phyloP scores from a whole-genome alignment of 768 basidiomycete genomes.

The Leccinum longicurvipes region DNA sequence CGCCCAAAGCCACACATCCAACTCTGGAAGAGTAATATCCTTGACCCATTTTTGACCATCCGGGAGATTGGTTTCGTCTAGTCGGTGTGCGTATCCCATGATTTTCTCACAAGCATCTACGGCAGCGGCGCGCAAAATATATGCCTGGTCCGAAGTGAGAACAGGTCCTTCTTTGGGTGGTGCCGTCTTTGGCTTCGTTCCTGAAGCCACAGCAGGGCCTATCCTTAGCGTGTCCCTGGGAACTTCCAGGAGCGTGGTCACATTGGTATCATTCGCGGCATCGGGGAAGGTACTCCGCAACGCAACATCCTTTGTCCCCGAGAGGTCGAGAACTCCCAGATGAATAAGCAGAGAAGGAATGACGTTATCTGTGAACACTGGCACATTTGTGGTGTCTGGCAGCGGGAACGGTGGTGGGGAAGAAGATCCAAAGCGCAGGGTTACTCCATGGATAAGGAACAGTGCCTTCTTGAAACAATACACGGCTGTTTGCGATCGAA shows the following conservation, averaged over 20 bases:
- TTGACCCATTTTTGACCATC: constrained; percentile 47
- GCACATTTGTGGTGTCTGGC: constrained; percentile 55
- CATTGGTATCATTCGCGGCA: constrained; percentile 36
- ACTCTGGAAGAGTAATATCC: constrained; percentile 51
- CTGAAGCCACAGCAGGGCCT: constrained; percentile 1
- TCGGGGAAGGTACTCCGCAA: constrained; percentile 49
- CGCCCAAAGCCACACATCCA: constrained; percentile 83
- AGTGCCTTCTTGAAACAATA: constrained; percentile 91
- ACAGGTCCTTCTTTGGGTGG: constrained; percentile 48
- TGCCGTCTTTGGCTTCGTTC: constrained; percentile 15
- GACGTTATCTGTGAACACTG: constrained; percentile 79
- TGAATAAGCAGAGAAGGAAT: constrained; percentile 79
- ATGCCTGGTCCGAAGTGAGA: constrained; percentile 60
- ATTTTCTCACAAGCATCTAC: constrained; percentile 77
- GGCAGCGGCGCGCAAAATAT: constrained; percentile 72
- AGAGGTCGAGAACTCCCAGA: constrained; percentile 70
- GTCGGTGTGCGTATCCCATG: constrained; percentile 46
- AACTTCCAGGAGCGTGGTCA: constrained; percentile 41
- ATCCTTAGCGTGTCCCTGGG: constrained; percentile 14
- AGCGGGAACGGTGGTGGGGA: constrained; percentile 57
- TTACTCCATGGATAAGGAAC: constrained; percentile 71
- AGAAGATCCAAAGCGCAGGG: constrained; percentile 59
- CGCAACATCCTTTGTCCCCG: constrained; percentile 38
- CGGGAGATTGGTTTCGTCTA: constrained; percentile 17
- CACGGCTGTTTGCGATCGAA: constrained; percentile 45